Conservation (phyloP, 176 grass and related monocot species). For the Zoysia pacifica region DNA sequence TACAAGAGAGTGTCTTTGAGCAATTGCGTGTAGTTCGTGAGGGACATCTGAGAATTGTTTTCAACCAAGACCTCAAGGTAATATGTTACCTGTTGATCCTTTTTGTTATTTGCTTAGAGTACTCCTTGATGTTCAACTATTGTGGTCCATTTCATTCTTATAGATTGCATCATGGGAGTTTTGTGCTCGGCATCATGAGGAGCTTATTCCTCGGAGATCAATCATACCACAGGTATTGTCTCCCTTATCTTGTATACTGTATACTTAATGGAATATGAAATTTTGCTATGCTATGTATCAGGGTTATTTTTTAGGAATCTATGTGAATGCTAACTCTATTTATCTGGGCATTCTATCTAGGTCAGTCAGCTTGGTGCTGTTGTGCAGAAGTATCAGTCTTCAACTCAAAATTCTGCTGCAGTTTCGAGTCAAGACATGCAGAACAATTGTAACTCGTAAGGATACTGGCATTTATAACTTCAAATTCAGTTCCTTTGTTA, state of each 20-base stretch:
- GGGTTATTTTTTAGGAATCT: no score
- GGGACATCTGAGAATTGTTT: slow-evolving; percentile 93
- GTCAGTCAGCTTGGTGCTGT: slow-evolving; percentile 84
- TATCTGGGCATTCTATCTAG: slow-evolving; percentile 47
- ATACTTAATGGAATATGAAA: slow-evolving; percentile 10
- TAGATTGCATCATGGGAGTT: slow-evolving; percentile 98
- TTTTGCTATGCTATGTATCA: neutral
- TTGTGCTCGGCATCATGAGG: slow-evolving; percentile 88
- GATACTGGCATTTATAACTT: slow-evolving; percentile 14
- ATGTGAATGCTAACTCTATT: slow-evolving; percentile 21
- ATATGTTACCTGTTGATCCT: slow-evolving; percentile 18
- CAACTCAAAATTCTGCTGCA: slow-evolving; percentile 66
- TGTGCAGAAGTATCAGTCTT: slow-evolving; percentile 81
- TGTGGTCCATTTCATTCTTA: slow-evolving; percentile 8
- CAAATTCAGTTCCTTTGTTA: slow-evolving; percentile 23
- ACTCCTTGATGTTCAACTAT: slow-evolving; percentile 16
- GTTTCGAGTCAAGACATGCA: slow-evolving; percentile 86
- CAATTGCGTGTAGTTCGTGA: slow-evolving; percentile 92
- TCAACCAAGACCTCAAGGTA: slow-evolving; percentile 98
- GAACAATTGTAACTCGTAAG: slow-evolving; percentile 95
- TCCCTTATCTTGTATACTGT: neutral
- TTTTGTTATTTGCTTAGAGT: slow-evolving; percentile 14
- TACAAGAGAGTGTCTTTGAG: slow-evolving; percentile 98
- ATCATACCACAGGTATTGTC: slow-evolving; percentile 81
- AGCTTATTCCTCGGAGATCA: slow-evolving; percentile 90